Evolutionary conservation across 805 yeast species (phyloP).

Genomic region (Metschnikowia picachoensis): DNA sequence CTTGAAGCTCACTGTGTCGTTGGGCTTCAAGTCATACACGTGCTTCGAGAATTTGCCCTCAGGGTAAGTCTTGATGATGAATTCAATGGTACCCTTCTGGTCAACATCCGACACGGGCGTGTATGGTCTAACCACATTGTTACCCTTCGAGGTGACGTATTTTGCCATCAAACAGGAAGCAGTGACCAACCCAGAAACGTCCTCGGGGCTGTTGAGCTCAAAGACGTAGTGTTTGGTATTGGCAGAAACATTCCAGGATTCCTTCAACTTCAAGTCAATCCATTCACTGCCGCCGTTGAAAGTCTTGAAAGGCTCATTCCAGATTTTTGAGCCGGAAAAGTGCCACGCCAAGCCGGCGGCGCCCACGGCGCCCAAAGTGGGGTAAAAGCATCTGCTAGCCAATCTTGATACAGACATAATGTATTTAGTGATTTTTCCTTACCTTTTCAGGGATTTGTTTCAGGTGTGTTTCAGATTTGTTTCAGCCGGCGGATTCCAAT

Average conservation of each 20-base stretch:
- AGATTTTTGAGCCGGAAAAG: constrained; percentile 23
- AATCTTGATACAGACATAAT: constrained; percentile 22
- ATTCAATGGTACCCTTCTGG: constrained; percentile 68
- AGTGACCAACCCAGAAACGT: constrained; percentile 68
- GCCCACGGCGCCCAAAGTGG: constrained; percentile 32
- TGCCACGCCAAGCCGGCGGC: constrained; percentile 32
- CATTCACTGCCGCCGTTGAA: constrained; percentile 65
- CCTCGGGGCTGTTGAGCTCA: constrained; percentile 61
- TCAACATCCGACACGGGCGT: constrained; percentile 80
- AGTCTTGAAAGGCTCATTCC: constrained; percentile 41
- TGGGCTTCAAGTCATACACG: constrained; percentile 62
- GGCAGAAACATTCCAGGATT: constrained; percentile 46
- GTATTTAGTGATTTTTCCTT: background rate
- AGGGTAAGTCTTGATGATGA: constrained; percentile 81
- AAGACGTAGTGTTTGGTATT: constrained; percentile 71
- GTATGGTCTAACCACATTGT: constrained; percentile 80
- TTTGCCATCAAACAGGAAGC: constrained; percentile 83
- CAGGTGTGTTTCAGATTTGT: background rate
- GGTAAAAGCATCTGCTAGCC: constrained; percentile 26
- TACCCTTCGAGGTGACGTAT: constrained; percentile 78
- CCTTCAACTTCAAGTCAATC: constrained; percentile 62
- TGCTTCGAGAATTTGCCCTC: constrained; percentile 82
- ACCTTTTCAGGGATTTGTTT: background rate
- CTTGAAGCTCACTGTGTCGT: constrained; percentile 84
- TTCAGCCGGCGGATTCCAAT: too few species aligned